Evolutionary conservation across 768 basidiomycete species (phyloP).

Genomic region (Suillus clintonianus): DNA sequence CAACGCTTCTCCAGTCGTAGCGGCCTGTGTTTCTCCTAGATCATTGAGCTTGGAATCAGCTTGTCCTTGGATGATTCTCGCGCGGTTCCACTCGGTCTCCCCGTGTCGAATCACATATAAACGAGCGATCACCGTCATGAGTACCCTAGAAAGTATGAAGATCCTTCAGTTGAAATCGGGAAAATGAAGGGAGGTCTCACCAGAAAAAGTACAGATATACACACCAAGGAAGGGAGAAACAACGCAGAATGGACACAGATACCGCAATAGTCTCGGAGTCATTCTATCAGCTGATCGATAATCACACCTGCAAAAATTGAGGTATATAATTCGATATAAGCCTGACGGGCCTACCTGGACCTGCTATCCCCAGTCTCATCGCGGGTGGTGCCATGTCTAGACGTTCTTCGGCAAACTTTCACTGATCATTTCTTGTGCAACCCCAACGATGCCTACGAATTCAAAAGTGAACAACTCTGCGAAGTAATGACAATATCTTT

Average conservation of each 20-base stretch:
- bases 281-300: background rate
- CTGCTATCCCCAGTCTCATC: too few species aligned
- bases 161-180: background rate
- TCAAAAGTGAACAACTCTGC: too few species aligned
- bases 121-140: slow-evolving; percentile 16
- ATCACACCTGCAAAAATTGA: too few species aligned
- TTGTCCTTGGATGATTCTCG: slow-evolving; percentile 74
- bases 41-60: slow-evolving; percentile 68
- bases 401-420: too few species aligned
- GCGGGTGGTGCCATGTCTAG: too few species aligned
- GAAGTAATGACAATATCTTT: background rate
- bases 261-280: background rate
- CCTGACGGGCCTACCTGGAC: too few species aligned
- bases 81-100: slow-evolving; percentile 70
- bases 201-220: background rate
- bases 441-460: too few species aligned
- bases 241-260: background rate
- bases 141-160: background rate
- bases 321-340: too few species aligned
- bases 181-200: background rate
- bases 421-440: too few species aligned
- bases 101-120: slow-evolving; percentile 77
- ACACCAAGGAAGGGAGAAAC: background rate
- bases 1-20: slow-evolving; percentile 54
- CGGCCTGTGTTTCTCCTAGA: slow-evolving; percentile 64